These are phyloP conservation scores for Ascochyta koolunga DNA, from an alignment of 2,329 filamentous ascomycete genomes.

Conservation along the genomic window DNA sequence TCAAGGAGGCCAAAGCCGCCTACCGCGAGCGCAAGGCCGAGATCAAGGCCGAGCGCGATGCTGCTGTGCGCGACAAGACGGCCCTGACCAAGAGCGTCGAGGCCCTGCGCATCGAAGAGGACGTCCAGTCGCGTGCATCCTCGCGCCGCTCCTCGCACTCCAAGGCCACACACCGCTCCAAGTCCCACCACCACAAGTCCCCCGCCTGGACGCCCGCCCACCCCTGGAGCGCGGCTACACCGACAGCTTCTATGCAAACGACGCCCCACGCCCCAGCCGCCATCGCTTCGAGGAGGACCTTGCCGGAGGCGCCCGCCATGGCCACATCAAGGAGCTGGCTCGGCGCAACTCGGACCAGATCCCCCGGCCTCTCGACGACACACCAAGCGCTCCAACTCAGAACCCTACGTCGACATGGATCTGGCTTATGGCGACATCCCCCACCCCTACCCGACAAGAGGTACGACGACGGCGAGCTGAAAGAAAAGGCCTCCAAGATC, in stretches of 20 bases:
- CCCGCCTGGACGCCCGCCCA: conserved; percentile 32
- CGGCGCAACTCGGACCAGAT: conserved; percentile 52
- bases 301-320: conserved; percentile 34
- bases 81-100: conserved; percentile 63
- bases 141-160: conserved; percentile 25
- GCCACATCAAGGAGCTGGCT: conserved; percentile 48
- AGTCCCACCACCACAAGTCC: conserved; percentile 25
- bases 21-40: conserved; percentile 89
- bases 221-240: conserved; percentile 53
- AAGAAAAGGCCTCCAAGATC: conserved; percentile 73
- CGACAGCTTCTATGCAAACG: conserved; percentile 52
- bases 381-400: conserved; percentile 46
- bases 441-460: conserved; percentile 64
- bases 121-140: conserved; percentile 40
- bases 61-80: conserved; percentile 61
- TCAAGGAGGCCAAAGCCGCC: conserved; percentile 87
- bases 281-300: conserved; percentile 43
- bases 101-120: conserved; percentile 53
- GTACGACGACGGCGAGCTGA: conserved; percentile 63
- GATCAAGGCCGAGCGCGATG: conserved; percentile 72
- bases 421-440: conserved; percentile 87
- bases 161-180: conserved; percentile 31
- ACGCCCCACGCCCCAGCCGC: conserved; percentile 27
- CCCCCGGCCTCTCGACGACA: conserved; percentile 17
- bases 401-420: conserved; percentile 78